These are phyloP conservation scores for Colletotrichum cereale DNA, from an alignment of 2,329 filamentous ascomycete species.

Conservation along the genomic window DNA sequence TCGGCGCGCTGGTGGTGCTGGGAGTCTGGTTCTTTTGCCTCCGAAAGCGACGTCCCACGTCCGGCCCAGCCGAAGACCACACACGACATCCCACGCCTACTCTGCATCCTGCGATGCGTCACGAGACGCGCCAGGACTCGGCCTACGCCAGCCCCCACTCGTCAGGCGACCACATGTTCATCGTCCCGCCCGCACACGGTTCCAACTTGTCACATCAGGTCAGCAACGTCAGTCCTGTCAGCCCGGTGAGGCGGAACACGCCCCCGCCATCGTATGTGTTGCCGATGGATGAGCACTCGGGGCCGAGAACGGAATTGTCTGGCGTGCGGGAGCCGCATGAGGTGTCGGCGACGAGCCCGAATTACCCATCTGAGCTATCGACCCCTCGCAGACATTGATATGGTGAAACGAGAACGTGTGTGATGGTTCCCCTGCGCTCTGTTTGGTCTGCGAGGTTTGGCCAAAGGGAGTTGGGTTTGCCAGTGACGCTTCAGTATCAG, in stretches of 20 bases:
- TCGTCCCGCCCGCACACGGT: slow-evolving; percentile 3
- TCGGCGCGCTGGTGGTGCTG: slow-evolving; percentile 10
- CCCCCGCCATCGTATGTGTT: slow-evolving; percentile 33
- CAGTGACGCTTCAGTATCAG: background rate
- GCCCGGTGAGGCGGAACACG: slow-evolving; percentile 21
- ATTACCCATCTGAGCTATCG: slow-evolving; percentile 9
- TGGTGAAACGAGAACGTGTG: background rate
- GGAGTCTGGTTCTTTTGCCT: slow-evolving; percentile 23
- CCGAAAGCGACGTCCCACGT: background rate
- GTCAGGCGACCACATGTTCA: slow-evolving; percentile 29
- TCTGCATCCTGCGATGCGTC: slow-evolving; percentile 9
- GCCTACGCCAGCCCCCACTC: slow-evolving; percentile 22
- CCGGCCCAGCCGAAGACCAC: background rate
- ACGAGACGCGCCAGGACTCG: slow-evolving; percentile 17
- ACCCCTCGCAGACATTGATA: slow-evolving; percentile 4
- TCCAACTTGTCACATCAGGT: slow-evolving; percentile 16
- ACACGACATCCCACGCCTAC: slow-evolving; percentile 4
- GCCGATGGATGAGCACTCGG: slow-evolving; percentile 14
- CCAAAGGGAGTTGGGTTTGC: background rate
- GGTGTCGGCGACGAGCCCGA: slow-evolving; percentile 16
- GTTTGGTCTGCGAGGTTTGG: background rate
- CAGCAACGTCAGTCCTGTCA: slow-evolving; percentile 28
- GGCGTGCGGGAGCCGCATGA: slow-evolving; percentile 24
- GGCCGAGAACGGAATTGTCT: slow-evolving; percentile 29
- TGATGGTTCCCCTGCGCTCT: background rate